Conservation (phyloP, 768 basidiomycete genomes). For the Nidularia sp. region DNA sequence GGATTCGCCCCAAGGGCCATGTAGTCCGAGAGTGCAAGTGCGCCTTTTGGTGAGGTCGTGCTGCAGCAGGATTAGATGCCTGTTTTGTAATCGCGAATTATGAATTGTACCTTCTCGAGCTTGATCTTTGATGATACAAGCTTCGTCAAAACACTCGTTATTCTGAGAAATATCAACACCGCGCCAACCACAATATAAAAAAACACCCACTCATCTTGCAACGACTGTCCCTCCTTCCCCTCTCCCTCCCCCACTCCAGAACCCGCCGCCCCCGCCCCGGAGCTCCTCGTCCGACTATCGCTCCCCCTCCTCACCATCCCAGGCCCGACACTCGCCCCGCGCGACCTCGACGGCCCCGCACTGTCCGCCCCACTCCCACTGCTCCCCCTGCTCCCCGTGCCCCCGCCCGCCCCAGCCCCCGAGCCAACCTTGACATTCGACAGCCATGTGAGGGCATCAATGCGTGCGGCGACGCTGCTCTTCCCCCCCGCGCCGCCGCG, state of each 20-base stretch:
- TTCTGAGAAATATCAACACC: conserved; percentile 34
- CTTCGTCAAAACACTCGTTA: conserved; percentile 68
- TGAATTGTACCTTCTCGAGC: conserved; percentile 67
- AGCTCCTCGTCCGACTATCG: conserved; percentile 31
- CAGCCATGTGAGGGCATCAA: conserved; percentile 73
- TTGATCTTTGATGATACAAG: conserved; percentile 69
- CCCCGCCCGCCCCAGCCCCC: conserved; percentile 21
- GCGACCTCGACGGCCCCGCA: conserved; percentile 40
- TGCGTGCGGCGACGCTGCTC: conserved; percentile 29
- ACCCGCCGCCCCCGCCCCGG: conserved; percentile 46
- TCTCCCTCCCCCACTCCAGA: conserved; percentile 26
- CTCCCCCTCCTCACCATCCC: conserved; percentile 26
- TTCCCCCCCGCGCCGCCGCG: conserved; percentile 47
- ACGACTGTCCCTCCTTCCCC: conserved; percentile 35
- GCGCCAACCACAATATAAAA: not conserved
- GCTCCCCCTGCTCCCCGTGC: conserved; percentile 48
- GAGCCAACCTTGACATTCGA: conserved; percentile 64
- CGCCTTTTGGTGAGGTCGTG: conserved; percentile 69
- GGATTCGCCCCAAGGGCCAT: conserved; percentile 89
- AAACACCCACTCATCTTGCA: conserved; percentile 69
- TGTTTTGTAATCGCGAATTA: not conserved
- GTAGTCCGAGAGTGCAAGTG: conserved; percentile 80
- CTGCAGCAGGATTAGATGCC: conserved; percentile 24
- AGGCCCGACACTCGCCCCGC: conserved; percentile 31
- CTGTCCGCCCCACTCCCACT: conserved; percentile 45